Base-by-base conservation (phyloP, 225 moss, liverwort and hornwort species). In the Sphagnum tenellum region DNA sequence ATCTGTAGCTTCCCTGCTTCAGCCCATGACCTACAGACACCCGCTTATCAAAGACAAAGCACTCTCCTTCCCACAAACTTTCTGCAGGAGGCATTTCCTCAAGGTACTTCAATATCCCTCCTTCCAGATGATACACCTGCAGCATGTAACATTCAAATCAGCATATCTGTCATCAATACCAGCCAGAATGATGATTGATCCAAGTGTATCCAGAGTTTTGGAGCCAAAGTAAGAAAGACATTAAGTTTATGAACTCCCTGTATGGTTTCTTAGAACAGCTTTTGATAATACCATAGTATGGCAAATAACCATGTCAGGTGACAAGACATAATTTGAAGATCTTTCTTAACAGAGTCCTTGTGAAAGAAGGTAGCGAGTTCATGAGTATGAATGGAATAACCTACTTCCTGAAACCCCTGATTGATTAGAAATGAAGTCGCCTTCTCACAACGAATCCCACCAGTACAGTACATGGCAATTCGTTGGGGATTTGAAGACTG, bases 381-480 rank as follows among this genome's bases (percentile, higher is more conserved):
- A 29, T 29, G 29, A 29, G 29, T 29, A 29, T 29, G 29, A 29
- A 29, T 29, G 29, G 29, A 29, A 29, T 29, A 29, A 29, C 29
- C 29, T 71, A 89, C 91, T 92, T 98, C 89, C 7, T 82, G 74
- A 76, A 90, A 92, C 2, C 96, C 92, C 63, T 86, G 82, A 47
- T 78, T 78, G 6, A 98, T 61, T 9, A 93, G 64, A 61, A 81
- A 89, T 0, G 98, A 93, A 8, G 93, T 90, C 5, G 93, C 90
- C 73, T 98, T 98, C 63, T 93, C 98, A 70, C 98, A 98, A 12
- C 98, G 86, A 63, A 93, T 98, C 5, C 98, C 98, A 8, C 98
- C 98, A 8, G 98, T 98, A 76, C 98, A 98, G 65, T 98, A 98
- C 98, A 98, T 91, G 6, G 98, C 98, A 74, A 98, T 88, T 54